Base-by-base conservation (phyloP, 1,284 basidiomycete species). In the Afroboletus lepidellus region DNA sequence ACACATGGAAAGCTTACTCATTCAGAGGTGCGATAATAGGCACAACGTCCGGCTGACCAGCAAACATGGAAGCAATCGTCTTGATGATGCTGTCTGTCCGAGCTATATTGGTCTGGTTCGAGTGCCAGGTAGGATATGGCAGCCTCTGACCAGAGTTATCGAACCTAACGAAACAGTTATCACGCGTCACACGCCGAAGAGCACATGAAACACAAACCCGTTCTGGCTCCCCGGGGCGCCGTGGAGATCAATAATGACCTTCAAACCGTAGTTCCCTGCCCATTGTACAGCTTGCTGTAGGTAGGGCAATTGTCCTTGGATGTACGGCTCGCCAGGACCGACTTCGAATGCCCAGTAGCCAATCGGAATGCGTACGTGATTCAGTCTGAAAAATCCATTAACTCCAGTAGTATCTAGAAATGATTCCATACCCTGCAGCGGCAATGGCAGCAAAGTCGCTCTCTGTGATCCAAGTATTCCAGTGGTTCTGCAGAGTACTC, bases 281-380 rank as follows among this genome's bases (percentile, higher is more conserved):
- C 94, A 97, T 3, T 68, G 71, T 38, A 92, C 80, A 0, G 92
- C 94, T 45, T 82, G 78, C 55, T 76, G 64, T n/a, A 90, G 72
- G 71, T 89, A 92, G 18, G 83, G 76, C 42, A 87, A 71, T 67
- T 92, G 89, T 18, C 92, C 90, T 73, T 86, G 83, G 57, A 93
- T 82, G 72, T 84, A 97, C 0, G 92, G 93, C 63, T 96, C 92
- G 9, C 87, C 92, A 5, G 74, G 74, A 16, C 80, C 79, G 21
- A 90, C 83, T 48, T 94, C 90, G 60, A 91, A 93, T 1, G 94
- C 94, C 94, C 94, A 97, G 69, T 87, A 93, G 21, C 91, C 91
- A 57, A 97, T 90, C 3, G 94, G 94, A 36, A 97, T 73, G 34
- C 94, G 83, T 55, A 94, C 88, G 67, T 92, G 90, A 67, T 92